Evolutionary conservation across 192 early-diverging fungal species (phyloP).

Genomic region (Coemansia guatemalensis): DNA sequence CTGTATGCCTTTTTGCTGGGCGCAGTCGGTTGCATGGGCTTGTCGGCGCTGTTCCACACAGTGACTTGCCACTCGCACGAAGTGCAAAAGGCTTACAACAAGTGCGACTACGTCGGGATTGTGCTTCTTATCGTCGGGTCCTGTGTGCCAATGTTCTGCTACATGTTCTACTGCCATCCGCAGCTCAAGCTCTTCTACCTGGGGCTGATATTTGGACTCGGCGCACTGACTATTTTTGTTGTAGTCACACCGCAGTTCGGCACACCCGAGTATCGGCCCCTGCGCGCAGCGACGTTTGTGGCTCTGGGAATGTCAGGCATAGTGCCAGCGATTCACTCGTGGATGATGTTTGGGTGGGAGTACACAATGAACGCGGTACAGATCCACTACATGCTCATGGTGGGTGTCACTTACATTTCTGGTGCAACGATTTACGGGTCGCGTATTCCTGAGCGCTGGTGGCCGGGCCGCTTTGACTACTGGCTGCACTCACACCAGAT

Average conservation of each 20-base stretch:
- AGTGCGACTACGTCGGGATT: conserved; percentile 92
- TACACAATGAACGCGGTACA: conserved; percentile 58
- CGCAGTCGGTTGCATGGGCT: conserved; percentile 74
- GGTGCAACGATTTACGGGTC: conserved; percentile 87
- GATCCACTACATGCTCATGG: conserved; percentile 62
- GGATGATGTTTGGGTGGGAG: conserved; percentile 67
- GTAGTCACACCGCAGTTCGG: conserved; percentile 66
- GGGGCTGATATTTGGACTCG: conserved; percentile 61
- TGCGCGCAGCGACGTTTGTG: conserved; percentile 78
- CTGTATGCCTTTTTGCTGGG: conserved; percentile 76
- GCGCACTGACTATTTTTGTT: conserved; percentile 62
- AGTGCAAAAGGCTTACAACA: conserved; percentile 71
- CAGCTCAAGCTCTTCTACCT: conserved; percentile 58
- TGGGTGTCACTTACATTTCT: conserved; percentile 75
- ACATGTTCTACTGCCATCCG: conserved; percentile 65
- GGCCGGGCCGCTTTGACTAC: conserved; percentile 80
- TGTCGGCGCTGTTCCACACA: conserved; percentile 79
- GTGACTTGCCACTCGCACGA: conserved; percentile 81
- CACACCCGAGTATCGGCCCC: conserved; percentile 71
- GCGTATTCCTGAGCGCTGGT: conserved; percentile 82
- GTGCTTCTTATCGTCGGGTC: conserved; percentile 72
- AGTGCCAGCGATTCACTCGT: conserved; percentile 69
- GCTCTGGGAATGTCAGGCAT: conserved; percentile 75
- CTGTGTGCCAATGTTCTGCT: conserved; percentile 52
- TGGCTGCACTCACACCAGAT: conserved; percentile 89